Evolutionary conservation across 345 rosid genomes (phyloP).

Genomic region (Limnanthes douglasii): DNA sequence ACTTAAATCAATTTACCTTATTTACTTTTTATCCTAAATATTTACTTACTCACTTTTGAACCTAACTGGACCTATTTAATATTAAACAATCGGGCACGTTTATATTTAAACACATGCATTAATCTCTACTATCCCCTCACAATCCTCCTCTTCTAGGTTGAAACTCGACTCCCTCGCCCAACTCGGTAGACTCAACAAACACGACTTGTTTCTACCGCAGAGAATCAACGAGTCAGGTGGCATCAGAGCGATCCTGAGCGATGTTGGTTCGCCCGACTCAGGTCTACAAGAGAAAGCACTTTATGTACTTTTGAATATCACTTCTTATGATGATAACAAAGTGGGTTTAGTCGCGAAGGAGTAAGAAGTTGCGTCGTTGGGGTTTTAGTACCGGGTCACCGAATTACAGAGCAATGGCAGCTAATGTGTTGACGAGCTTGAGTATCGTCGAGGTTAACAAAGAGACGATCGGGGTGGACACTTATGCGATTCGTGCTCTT

Average conservation of each 20-base stretch:
- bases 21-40: too few relatives aligned
- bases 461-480: conserved; percentile 76
- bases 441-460: conserved; percentile 94
- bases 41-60: too few relatives aligned
- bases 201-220: conserved; percentile 50
- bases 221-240: conserved; percentile 77
- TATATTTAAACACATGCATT: too few relatives aligned
- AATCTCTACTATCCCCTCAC: conserved; percentile 36
- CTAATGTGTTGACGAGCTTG: conserved; percentile 74
- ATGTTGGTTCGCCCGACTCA: conserved; percentile 27
- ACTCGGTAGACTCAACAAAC: conserved; percentile 42
- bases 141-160: conserved; percentile 23
- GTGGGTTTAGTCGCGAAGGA: conserved; percentile 97
- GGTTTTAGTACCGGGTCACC: conserved; percentile 41
- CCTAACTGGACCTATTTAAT: too few relatives aligned
- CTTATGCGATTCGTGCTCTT: conserved; percentile 47
- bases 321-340: conserved; percentile 87
- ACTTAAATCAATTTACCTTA: too few relatives aligned
- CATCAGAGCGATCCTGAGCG: conserved; percentile 53
- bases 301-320: conserved; percentile 66
- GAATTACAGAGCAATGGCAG: conserved; percentile 65
- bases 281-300: conserved; percentile 57
- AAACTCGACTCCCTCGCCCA: conserved; percentile 48
- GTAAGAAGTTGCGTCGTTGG: conserved; percentile 42
- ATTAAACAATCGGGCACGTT: too few relatives aligned